Evolutionary conservation across 2,329 filamentous ascomycete genomes (phyloP).

Genomic region (Exophiala dermatitidis): DNA sequence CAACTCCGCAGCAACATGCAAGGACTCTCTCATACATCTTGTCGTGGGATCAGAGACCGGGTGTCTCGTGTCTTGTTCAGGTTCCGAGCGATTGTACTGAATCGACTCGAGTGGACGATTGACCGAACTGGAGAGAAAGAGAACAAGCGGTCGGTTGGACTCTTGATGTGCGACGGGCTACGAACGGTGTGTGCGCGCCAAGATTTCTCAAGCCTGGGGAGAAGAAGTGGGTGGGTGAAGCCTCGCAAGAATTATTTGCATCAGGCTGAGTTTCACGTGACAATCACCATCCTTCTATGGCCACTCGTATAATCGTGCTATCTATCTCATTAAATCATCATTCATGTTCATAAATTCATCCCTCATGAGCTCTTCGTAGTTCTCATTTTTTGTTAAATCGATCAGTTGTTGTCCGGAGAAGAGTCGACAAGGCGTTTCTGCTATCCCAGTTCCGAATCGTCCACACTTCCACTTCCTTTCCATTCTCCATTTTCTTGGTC

Average conservation of each 20-base stretch:
- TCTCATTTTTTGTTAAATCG: constrained; percentile 1
- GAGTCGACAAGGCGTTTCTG: constrained; percentile 22
- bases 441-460: constrained; percentile 27
- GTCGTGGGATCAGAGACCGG: constrained; percentile 29
- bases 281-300: no score
- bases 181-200: not conserved
- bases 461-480: constrained; percentile 24
- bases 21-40: constrained; percentile 54
- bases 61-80: constrained; percentile 15
- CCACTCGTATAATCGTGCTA: no score
- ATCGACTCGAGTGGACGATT: not conserved
- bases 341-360: not conserved
- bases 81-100: not conserved
- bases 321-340: constrained; percentile 7
- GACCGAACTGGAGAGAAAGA: not conserved
- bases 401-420: constrained; percentile 25
- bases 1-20: constrained; percentile 97
- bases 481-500: constrained; percentile 11
- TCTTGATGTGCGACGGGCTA: not conserved
- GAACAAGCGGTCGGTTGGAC: not conserved
- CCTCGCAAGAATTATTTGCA: not conserved
- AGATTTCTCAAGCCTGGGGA: not conserved
- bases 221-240: constrained; percentile 1
- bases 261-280: no score
- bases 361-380: not conserved